Conservation (phyloP, 2,329 filamentous ascomycete genomes). For the Fonsecaea pedrosoi region DNA sequence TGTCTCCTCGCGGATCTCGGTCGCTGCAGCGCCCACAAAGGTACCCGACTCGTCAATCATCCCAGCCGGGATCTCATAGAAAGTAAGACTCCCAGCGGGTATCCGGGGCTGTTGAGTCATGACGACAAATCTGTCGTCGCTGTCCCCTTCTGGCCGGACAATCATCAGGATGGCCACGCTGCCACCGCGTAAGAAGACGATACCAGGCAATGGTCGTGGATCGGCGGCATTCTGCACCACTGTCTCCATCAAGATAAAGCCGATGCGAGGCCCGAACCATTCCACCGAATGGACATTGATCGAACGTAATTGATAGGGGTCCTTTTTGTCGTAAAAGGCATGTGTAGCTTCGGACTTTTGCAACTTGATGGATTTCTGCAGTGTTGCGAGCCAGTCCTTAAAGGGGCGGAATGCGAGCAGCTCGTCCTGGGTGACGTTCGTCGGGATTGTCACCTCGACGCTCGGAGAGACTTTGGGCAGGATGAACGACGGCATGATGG, state of each 20-base stretch:
- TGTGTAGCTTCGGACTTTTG: conserved; percentile 55
- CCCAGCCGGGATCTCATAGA: conserved; percentile 65
- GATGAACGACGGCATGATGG: conserved; percentile 14
- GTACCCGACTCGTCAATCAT: conserved; percentile 63
- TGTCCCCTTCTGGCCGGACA: conserved; percentile 53
- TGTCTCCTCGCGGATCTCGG: conserved; percentile 64
- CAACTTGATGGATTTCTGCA: conserved; percentile 56
- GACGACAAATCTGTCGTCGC: conserved; percentile 56
- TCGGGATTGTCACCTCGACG: conserved; percentile 18
- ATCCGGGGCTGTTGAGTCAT: conserved; percentile 64
- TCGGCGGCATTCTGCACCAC: conserved; percentile 58
- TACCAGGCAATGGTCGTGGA: conserved; percentile 58
- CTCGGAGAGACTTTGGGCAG: conserved; percentile 2
- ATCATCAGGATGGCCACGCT: conserved; percentile 64
- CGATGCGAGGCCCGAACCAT: conserved; percentile 58
- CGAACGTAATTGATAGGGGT: conserved; percentile 54
- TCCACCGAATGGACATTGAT: conserved; percentile 64
- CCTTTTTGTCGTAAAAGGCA: conserved; percentile 58
- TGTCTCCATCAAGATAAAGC: conserved; percentile 63
- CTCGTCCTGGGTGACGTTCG: conserved; percentile 12
- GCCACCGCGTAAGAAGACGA: conserved; percentile 63
- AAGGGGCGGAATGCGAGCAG: conserved; percentile 54
- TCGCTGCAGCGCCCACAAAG: conserved; percentile 61
- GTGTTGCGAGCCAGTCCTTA: conserved; percentile 59
- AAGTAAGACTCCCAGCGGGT: conserved; percentile 60